Base-by-base conservation (phyloP, 2,329 filamentous ascomycete genomes). In the Trichoderma aggressivum region DNA sequence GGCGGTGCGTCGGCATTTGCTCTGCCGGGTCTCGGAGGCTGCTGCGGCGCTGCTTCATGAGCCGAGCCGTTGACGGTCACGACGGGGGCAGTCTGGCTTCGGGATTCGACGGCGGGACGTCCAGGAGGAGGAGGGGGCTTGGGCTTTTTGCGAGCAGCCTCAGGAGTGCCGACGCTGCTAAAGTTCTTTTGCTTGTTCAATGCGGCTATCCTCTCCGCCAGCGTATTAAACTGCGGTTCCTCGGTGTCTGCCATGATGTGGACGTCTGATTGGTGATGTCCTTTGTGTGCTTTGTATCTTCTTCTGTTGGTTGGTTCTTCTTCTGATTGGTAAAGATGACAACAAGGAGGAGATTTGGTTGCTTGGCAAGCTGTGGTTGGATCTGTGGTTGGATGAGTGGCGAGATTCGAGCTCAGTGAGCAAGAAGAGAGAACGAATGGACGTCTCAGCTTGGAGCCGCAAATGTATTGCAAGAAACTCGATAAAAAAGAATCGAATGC, bases 121-220 rank as follows among this genome's bases (percentile, higher is more conserved):
- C 78, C 81, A 14, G 63, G 50, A 59, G 80, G 76, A 26, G 80
- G 79, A 32, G 80, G 79, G 6, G 80, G 79, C 4, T 77, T 79
- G 14, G 80, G 78, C 7, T 77, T 77, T 58, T 78, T 74, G 69
- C 73, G 86, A 84, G 84, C 85, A 30, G 83, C 79, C 26, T 81
- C 80, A 16, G 80, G 76, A 71, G 68, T 70, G 16, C 72, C 72
- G 62, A 50, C 60, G 28, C 24, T 72, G 67, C 81, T 81, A 81
- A 90, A 88, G 81, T 87, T 87, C 79, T 88, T 87, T 78, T 90
- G 86, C 76, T 83, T 81, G 75, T 90, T 90, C 73, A 91, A 83
- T 34, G 89, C 89, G 11, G 89, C 88, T 73, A 91, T 91, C 66
- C 89, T 85, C 79, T 90, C 88, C 5, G 87, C 85, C 30, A 91